Conservation (phyloP, 345 rosid species). For the Atalantia buxifolia region DNA sequence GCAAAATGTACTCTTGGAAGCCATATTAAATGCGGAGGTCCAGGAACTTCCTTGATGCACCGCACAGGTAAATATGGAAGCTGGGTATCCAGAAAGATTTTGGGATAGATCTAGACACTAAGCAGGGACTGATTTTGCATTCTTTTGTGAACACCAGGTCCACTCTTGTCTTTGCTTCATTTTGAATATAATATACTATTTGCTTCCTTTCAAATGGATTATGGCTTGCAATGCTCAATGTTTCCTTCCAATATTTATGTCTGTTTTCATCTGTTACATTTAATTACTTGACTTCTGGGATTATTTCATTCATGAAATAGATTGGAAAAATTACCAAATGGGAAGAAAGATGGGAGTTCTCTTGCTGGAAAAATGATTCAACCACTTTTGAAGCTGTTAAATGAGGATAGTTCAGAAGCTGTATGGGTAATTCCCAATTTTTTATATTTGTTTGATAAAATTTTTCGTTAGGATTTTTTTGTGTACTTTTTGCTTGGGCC, state of each 20-base stretch:
- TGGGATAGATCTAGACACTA: background rate
- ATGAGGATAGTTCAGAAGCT: constrained; percentile 59
- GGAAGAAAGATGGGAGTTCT: constrained; percentile 64
- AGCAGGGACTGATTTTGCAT: background rate
- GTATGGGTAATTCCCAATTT: constrained; percentile 57
- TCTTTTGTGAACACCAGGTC: background rate
- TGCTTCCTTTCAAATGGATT: background rate
- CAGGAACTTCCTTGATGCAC: background rate
- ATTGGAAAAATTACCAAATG: constrained; percentile 62
- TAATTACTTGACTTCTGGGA: constrained; percentile 1
- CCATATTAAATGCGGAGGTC: background rate
- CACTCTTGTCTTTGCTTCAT: background rate
- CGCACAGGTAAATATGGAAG: background rate
- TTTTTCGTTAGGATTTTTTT: background rate
- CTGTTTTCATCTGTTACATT: background rate
- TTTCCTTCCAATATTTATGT: background rate
- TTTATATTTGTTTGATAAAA: constrained; percentile 1
- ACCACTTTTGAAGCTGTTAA: constrained; percentile 65
- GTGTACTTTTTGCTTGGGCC: background rate
- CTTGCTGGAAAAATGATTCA: constrained; percentile 60
- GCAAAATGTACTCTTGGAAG: background rate
- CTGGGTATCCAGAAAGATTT: background rate
- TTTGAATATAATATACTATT: background rate
- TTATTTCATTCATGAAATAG: constrained; percentile 35
- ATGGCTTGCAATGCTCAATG: background rate